These are phyloP conservation scores for Stagonosporopsis rhizophila DNA, from an alignment of 2,329 filamentous ascomycete species.

Conservation along the genomic window DNA sequence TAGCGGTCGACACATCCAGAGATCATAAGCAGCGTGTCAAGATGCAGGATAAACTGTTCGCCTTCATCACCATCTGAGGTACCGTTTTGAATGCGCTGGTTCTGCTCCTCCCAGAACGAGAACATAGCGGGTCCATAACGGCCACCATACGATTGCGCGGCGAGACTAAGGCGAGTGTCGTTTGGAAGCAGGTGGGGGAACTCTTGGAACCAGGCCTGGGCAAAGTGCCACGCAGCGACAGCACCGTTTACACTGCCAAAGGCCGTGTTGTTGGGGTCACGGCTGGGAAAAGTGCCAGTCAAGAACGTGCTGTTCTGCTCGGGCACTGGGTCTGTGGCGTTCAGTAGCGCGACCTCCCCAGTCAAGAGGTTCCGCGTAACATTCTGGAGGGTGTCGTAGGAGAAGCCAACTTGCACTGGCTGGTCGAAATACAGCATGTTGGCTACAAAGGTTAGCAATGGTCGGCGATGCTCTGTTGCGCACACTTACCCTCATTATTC, in stretches of 20 bases:
- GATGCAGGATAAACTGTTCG: slow-evolving; percentile 22
- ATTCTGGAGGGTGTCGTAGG: slow-evolving; percentile 49
- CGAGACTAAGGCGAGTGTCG: slow-evolving; percentile 28
- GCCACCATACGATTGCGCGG: slow-evolving; percentile 57
- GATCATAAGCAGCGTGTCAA: slow-evolving; percentile 58
- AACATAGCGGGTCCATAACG: slow-evolving; percentile 62
- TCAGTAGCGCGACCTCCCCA: slow-evolving; percentile 21
- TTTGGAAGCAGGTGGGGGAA: slow-evolving; percentile 32
- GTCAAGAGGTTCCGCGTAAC: slow-evolving; percentile 27
- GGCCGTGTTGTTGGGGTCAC: slow-evolving; percentile 26
- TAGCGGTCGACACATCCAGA: slow-evolving; percentile 55
- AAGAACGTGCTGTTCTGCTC: slow-evolving; percentile 28
- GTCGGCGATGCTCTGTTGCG: rapidly evolving
- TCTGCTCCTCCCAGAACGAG: slow-evolving; percentile 61
- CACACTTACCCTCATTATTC: slow-evolving; percentile 35
- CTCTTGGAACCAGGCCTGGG: slow-evolving; percentile 31
- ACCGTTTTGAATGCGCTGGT: slow-evolving; percentile 54
- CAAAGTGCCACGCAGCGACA: slow-evolving; percentile 30
- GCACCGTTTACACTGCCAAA: slow-evolving; percentile 29
- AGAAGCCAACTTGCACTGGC: slow-evolving; percentile 66
- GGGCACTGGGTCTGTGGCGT: slow-evolving; percentile 21
- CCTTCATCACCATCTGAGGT: slow-evolving; percentile 17
- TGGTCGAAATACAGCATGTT: slow-evolving; percentile 70
- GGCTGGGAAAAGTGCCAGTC: slow-evolving; percentile 26
- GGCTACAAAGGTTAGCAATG: slow-evolving; percentile 6